A percentile compares a stretch with the other conserved stretches of the same genome.
Conservation (phyloP, 2,329 filamentous ascomycete genomes). For the Arthroderma sp. region DNA sequence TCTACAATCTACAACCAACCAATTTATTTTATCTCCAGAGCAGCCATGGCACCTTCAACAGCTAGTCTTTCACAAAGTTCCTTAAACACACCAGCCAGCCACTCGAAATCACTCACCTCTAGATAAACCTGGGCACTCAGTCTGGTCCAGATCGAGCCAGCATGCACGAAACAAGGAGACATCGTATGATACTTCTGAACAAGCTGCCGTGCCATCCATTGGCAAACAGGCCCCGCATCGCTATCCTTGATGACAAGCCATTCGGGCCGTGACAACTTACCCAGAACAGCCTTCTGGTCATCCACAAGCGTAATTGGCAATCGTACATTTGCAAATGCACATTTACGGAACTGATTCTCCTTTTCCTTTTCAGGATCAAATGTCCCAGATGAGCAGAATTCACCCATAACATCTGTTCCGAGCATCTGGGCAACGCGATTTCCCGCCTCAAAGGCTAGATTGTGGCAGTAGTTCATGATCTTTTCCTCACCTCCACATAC, state of each 20-base stretch:
- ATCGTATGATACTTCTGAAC: conserved; percentile 58
- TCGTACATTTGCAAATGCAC: conserved; percentile 60
- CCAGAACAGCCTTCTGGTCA: conserved; percentile 1
- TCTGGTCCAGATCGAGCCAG: conserved; percentile 54
- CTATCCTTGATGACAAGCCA: conserved; percentile 28
- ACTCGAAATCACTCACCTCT: conserved; percentile 66
- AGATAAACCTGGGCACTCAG: conserved; percentile 75
- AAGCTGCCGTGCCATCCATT: conserved; percentile 48
- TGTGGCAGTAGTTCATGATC: conserved; percentile 52
- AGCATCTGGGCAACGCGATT: conserved; percentile 49
- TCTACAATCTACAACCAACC: no score
- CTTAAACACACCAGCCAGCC: conserved; percentile 49
- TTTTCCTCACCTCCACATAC: conserved; percentile 61
- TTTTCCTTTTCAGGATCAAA: not conserved
- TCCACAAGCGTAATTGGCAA: conserved; percentile 47
- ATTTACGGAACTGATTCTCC: conserved; percentile 42
- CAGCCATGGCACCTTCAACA: not conserved
- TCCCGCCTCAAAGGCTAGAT: conserved; percentile 53
- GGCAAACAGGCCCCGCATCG: conserved; percentile 32
- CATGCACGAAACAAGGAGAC: conserved; percentile 51
- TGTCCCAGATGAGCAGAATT: conserved; percentile 24
- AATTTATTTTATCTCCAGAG: not conserved
- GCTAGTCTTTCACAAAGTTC: conserved; percentile 43
- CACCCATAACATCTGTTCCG: conserved; percentile 59
- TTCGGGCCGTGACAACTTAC: not conserved